A percentile compares a stretch with the other conserved stretches of the same genome.
phyloP scores from a whole-genome alignment of 768 basidiomycete genomes.

The Lactifluus piperatus region DNA sequence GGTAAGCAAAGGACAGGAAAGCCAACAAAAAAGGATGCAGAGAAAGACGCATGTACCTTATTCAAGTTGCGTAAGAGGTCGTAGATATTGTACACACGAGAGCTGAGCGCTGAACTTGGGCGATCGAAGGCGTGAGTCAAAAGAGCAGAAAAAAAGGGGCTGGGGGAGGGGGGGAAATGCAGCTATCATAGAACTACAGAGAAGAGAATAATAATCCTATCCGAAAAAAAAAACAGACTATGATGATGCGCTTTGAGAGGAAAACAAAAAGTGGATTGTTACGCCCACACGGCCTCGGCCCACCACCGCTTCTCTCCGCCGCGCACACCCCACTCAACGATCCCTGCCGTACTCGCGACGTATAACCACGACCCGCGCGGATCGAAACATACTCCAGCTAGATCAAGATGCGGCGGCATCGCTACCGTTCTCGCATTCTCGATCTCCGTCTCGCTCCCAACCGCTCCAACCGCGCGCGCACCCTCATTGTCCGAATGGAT shows the following conservation, averaged over 20 bases:
- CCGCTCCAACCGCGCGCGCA: neutral
- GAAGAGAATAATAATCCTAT: neutral
- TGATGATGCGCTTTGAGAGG: neutral
- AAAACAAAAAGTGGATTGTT: neutral
- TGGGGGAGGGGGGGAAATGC: neutral
- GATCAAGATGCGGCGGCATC: slow-evolving; percentile 35
- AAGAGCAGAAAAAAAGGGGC: too few relatives aligned
- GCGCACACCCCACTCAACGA: slow-evolving; percentile 71
- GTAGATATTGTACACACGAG: too few relatives aligned
- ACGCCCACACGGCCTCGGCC: slow-evolving; percentile 42
- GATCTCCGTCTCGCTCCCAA: neutral
- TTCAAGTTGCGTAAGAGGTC: too few relatives aligned
- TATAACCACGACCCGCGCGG: slow-evolving; percentile 60
- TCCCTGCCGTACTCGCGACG: slow-evolving; percentile 51
- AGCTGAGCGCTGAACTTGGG: too few relatives aligned
- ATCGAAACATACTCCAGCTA: slow-evolving; percentile 71
- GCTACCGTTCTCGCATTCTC: neutral
- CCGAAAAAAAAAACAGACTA: neutral
- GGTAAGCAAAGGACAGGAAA: too few relatives aligned
- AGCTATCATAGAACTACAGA: neutral
- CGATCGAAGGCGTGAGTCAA: too few relatives aligned
- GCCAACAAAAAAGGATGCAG: too few relatives aligned
- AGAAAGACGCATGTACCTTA: too few relatives aligned
- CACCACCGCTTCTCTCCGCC: slow-evolving; percentile 72
- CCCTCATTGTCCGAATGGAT: neutral